Evolutionary conservation across 2,329 filamentous ascomycete genomes (phyloP).

Genomic region (Fusarium marasasianum): DNA sequence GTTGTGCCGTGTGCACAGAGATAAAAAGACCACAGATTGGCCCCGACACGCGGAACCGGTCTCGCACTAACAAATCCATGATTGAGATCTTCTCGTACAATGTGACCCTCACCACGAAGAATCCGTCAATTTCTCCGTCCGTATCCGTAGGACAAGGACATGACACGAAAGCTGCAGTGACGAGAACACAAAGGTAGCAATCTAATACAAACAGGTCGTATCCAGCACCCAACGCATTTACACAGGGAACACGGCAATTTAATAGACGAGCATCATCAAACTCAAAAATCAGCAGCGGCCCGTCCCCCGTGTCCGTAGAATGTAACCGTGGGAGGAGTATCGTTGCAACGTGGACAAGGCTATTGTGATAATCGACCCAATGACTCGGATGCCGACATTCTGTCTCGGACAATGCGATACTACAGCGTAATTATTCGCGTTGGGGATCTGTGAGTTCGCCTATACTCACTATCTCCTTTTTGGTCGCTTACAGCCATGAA

Average conservation of each 20-base stretch:
- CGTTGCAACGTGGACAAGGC: background rate
- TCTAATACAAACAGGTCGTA: background rate
- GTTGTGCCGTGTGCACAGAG: background rate
- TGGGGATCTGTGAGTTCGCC: background rate
- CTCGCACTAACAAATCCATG: background rate
- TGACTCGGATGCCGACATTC: constrained; percentile 10
- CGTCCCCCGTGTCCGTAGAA: constrained; percentile 13
- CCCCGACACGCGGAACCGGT: background rate
- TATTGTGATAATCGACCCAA: background rate
- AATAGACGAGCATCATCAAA: background rate
- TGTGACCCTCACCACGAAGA: background rate
- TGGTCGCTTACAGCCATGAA: background rate
- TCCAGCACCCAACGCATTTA: background rate
- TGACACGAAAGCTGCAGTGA: background rate
- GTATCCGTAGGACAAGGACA: background rate
- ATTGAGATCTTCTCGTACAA: constrained; percentile 25
- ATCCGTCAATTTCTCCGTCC: background rate
- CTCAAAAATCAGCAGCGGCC: constrained; percentile 19
- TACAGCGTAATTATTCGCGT: background rate
- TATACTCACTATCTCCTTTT: background rate
- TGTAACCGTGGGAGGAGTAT: constrained; percentile 1
- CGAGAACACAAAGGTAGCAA: background rate
- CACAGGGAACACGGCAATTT: constrained; percentile 13
- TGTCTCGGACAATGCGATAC: background rate
- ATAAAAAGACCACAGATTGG: background rate